A percentile compares a stretch with the other conserved stretches of the same genome.
phyloP scores from a whole-genome alignment of 352 stramenopile genomes.

The Phytophthora hybrid region DNA sequence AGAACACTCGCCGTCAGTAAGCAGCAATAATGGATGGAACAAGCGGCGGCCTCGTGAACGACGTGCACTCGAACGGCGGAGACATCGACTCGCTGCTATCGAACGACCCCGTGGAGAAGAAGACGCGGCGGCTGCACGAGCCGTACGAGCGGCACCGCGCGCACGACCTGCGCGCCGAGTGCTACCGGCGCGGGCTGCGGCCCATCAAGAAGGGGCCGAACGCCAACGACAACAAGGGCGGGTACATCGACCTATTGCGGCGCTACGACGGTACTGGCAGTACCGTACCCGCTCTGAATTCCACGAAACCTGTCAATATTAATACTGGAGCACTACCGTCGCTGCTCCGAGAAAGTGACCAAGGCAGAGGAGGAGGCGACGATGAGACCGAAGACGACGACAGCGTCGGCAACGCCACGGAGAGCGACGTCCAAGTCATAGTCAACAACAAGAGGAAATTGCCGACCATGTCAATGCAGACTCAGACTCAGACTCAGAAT shows the following conservation, averaged over 20 bases:
- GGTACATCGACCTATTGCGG: slow-evolving; percentile 77
- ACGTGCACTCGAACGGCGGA: slow-evolving; percentile 56
- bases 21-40: slow-evolving; percentile 1
- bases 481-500: slow-evolving; percentile 25
- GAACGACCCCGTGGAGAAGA: slow-evolving; percentile 41
- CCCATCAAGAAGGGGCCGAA: slow-evolving; percentile 85
- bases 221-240: slow-evolving; percentile 89
- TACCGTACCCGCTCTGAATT: neutral
- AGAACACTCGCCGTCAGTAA: neutral
- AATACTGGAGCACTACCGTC: slow-evolving; percentile 19
- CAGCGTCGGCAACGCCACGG: slow-evolving; percentile 17
- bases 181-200: slow-evolving; percentile 77
- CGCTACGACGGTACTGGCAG: slow-evolving; percentile 56
- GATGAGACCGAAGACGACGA: slow-evolving; percentile 38
- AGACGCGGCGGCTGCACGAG: slow-evolving; percentile 58
- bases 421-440: slow-evolving; percentile 31
- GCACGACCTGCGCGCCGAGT: slow-evolving; percentile 81
- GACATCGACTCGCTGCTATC: slow-evolving; percentile 81
- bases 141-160: slow-evolving; percentile 81
- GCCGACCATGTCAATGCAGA: slow-evolving; percentile 36
- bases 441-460: slow-evolving; percentile 68
- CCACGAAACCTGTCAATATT: neutral
- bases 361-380: slow-evolving; percentile 24
- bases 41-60: neutral
- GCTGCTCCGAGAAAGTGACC: slow-evolving; percentile 21